phyloP scores from a whole-genome alignment of 2,329 filamentous ascomycete species.

The Orbilia blumenaviensis region DNA sequence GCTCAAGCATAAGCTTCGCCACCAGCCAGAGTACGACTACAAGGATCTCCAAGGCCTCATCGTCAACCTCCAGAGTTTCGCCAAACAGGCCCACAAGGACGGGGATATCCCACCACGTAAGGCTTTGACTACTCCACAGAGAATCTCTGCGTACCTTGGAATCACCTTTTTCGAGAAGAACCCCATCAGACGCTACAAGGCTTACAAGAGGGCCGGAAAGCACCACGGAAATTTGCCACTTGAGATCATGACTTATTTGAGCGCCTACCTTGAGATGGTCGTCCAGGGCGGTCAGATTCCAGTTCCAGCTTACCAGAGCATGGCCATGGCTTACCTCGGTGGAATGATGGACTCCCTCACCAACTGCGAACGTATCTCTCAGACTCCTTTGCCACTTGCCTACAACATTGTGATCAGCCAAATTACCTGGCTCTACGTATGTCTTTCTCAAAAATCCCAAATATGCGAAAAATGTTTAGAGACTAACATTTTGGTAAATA shows the following conservation, averaged over 20 bases:
- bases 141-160: slow-evolving; percentile 76
- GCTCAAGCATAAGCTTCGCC: slow-evolving; percentile 82
- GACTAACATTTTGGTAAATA: slow-evolving; percentile 1
- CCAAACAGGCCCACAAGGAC: slow-evolving; percentile 65
- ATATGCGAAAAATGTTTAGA: neutral
- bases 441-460: neutral
- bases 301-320: slow-evolving; percentile 69
- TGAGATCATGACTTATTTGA: slow-evolving; percentile 79
- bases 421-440: slow-evolving; percentile 84
- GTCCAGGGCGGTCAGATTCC: slow-evolving; percentile 68
- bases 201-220: slow-evolving; percentile 66
- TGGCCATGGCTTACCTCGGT: slow-evolving; percentile 66
- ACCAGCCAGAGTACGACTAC: slow-evolving; percentile 82
- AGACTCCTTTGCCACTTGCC: slow-evolving; percentile 81
- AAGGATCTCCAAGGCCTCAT: slow-evolving; percentile 76
- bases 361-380: slow-evolving; percentile 79
- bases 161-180: slow-evolving; percentile 80
- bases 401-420: slow-evolving; percentile 86
- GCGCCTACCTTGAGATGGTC: slow-evolving; percentile 72
- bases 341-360: slow-evolving; percentile 76
- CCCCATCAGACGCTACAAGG: slow-evolving; percentile 79
- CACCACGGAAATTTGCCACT: slow-evolving; percentile 84
- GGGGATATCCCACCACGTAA: slow-evolving; percentile 61
- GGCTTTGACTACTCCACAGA: slow-evolving; percentile 67
- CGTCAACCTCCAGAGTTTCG: slow-evolving; percentile 78